Base-by-base conservation (phyloP, 2,329 filamentous ascomycete genomes). In the Plectosphaerella sp. region DNA sequence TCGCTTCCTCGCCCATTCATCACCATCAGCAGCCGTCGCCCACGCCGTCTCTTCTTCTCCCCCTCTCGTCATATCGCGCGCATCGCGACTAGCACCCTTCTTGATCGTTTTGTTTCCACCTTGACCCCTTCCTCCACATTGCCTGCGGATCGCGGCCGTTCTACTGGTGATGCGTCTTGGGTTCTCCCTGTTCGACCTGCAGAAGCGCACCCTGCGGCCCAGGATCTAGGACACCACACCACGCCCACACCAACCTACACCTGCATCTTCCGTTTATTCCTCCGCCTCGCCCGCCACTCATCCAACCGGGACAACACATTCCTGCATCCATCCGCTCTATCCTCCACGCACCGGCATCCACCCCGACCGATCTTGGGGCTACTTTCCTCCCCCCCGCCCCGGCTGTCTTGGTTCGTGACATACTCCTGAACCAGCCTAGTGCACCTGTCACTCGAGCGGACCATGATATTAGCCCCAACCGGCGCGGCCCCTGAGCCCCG, bases 361-460 rank as follows among this genome's bases (percentile, higher is more conserved):
- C 50, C 49, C 47, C 49, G 49, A 25, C 25, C 52, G 22, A 22
- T 22, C 50, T 50, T 41, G 54, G 45, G 52, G 39, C 47, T 28
- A 46, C 25, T 54, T 33, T 33, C 11, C 28, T 33, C 14, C 15
- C 37, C 37, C 14, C 15, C 37, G 10, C 15, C 14, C 37, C 22
- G 4, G 18, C 42, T 45, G 42, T 22, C 22, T 28, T 46, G 22
- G 22, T 33, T 46, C 43, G 43, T 46, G 56, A 58, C 56, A 56
- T 58, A 56, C 49, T 54, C 57, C 57, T 49, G 25, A 58, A 56
- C 46, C 46, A 53, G 57, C 45, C 48, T 58, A 58, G 57, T 52
- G 49, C 42, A 47, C 49, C 55, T 57, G 55, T 57, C 57, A 58
- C 52, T 12, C 42, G 20, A 47, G 49, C 51, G 51, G 54, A 56